phyloP scores from a whole-genome alignment of 2,329 filamentous ascomycete genomes.

The Colletotrichum gigasporum region DNA sequence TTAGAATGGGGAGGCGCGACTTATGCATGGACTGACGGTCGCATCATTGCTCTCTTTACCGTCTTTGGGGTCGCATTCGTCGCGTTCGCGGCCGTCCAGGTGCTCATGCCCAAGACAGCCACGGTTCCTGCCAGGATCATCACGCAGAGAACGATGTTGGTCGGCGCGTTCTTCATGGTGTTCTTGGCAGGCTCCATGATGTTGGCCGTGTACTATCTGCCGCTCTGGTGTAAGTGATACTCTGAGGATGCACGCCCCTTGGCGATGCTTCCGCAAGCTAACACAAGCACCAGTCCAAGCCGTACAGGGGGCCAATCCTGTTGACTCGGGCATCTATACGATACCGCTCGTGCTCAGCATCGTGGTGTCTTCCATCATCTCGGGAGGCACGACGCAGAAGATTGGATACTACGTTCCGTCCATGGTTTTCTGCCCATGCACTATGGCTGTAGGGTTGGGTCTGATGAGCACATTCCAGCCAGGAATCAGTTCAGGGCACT shows the following conservation, averaged over 20 bases:
- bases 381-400: conserved; percentile 58
- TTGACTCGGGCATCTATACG: conserved; percentile 66
- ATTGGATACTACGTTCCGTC: conserved; percentile 69
- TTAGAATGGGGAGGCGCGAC: conserved; percentile 70
- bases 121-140: conserved; percentile 66
- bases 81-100: conserved; percentile 61
- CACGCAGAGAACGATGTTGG: conserved; percentile 62
- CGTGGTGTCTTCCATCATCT: conserved; percentile 59
- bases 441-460: conserved; percentile 63
- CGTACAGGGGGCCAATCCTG: conserved; percentile 59
- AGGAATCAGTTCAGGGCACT: conserved; percentile 56
- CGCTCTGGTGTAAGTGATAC: conserved; percentile 60
- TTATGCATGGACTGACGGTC: conserved; percentile 62
- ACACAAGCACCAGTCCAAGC: conserved; percentile 57
- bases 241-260: not conserved
- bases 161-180: conserved; percentile 55
- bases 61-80: conserved; percentile 57
- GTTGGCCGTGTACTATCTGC: conserved; percentile 63
- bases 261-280: conserved; percentile 21
- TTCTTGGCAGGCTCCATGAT: conserved; percentile 62
- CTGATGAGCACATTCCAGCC: conserved; percentile 65
- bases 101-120: conserved; percentile 63
- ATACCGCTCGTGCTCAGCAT: conserved; percentile 66
- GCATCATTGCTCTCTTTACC: conserved; percentile 63
- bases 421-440: conserved; percentile 60